Evolutionary conservation across 306 rosid genomes (phyloP), one percentile per base, ranked within the genome.

Genomic region (Trifolium subterraneum): DNA sequence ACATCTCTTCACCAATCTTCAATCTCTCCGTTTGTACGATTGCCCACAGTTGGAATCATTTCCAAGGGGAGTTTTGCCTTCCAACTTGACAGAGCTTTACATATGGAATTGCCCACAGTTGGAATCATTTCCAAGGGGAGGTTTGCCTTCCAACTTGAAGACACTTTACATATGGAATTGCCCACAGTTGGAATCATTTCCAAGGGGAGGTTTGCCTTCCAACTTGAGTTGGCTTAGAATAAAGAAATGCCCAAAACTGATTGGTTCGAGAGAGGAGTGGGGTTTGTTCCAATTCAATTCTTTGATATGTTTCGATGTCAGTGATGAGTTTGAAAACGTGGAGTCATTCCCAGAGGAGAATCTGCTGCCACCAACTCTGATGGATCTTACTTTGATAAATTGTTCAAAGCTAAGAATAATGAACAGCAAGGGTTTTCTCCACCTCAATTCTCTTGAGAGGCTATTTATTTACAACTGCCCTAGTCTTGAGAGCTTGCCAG

Each of bases 391-490:
- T 5, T 2, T 84, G 44, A 0, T 0, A 0, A 48, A 7, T 12
- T 44, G 50, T 44, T 44, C 50, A 44, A 44, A 44, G 50, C 50
- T 44, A 44, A 44, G 50, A 44, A 44, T 1, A 44, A 42, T 11
- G 6, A 42, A 42, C 47, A 10, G 3, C 15, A 48, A 3, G 15
- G 84, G 80, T 18, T 33, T 85, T 42, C 74, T 56, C 54, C 54
- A 45, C 15, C 82, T 79, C 6, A 33, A 54, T 15, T 81, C 42
- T 70, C 86, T 82, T n/a, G n/a, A n/a, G n/a, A n/a, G n/a, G n/a
- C 41, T 82, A 27, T 0, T 0, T 0, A 12, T 85, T 6, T 0
- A 0, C 0, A 0, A 0, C 0, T 81, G 88, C 33, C 42, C 54
- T 7, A 1, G 5, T 58, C 77, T 84, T 19, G 61, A 20, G 42